Evolutionary conservation across 768 basidiomycete genomes (phyloP).

Genomic region (Boletus vinaceobasis): DNA sequence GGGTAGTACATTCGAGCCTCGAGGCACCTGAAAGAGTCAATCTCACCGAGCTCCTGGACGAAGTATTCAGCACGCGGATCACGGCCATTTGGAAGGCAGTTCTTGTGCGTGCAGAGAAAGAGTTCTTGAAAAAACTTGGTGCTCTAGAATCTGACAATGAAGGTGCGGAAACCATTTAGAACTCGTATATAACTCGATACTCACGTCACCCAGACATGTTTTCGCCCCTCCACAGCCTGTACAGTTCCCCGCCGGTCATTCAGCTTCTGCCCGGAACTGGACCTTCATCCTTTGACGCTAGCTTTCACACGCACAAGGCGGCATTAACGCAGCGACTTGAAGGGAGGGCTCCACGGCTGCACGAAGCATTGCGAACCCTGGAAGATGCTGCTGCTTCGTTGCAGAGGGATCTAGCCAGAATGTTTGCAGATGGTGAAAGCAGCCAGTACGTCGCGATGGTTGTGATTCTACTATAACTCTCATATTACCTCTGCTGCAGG

Average conservation of each 20-base stretch:
- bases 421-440: conserved; percentile 39
- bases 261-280: conserved; percentile 40
- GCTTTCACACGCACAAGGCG: conserved; percentile 62
- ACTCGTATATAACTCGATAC: not conserved
- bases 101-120: conserved; percentile 41
- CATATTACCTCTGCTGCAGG: conserved; percentile 27
- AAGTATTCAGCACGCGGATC: conserved; percentile 51
- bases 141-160: conserved; percentile 15
- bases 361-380: conserved; percentile 53
- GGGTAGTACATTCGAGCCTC: conserved; percentile 44
- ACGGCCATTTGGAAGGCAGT: conserved; percentile 55
- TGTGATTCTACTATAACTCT: not conserved
- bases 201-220: conserved; percentile 38
- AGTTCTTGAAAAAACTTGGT: conserved; percentile 44
- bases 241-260: conserved; percentile 49
- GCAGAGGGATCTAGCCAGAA: conserved; percentile 54
- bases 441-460: conserved; percentile 38
- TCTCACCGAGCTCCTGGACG: conserved; percentile 49
- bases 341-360: conserved; percentile 60
- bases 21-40: conserved; percentile 43
- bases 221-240: conserved; percentile 54
- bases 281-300: conserved; percentile 34
- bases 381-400: conserved; percentile 59
- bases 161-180: conserved; percentile 14
- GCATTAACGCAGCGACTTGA: conserved; percentile 60